These are phyloP conservation scores for Eimeria brunetti DNA, from an alignment of 169 alveolate genomes.

Conservation along the genomic window DNA sequence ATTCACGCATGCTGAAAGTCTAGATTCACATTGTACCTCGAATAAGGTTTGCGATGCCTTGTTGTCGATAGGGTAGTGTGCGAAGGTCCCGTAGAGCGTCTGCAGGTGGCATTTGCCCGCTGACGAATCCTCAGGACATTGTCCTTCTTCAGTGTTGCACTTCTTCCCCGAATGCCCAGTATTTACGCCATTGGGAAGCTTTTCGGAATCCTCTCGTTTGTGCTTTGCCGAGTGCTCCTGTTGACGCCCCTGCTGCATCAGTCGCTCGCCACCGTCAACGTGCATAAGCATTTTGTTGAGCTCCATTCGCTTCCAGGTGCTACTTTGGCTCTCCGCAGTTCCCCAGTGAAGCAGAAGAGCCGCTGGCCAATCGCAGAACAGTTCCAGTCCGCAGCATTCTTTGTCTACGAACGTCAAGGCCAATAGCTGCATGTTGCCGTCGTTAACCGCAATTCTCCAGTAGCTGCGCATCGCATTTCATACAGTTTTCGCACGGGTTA, in stretches of 20 bases:
- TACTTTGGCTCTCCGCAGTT: background rate
- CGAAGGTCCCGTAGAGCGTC: constrained; percentile 57
- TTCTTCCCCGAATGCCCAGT: background rate
- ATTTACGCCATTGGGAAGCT: background rate
- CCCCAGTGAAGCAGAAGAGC: constrained; percentile 72
- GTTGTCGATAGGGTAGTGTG: constrained; percentile 48
- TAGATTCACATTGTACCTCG: constrained; percentile 27
- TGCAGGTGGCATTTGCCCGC: background rate
- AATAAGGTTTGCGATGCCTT: constrained; percentile 64
- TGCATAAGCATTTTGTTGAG: constrained; percentile 60
- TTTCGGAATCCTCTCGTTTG: background rate
- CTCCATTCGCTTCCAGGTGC: constrained; percentile 67
- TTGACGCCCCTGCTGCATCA: background rate
- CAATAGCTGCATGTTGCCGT: constrained; percentile 60
- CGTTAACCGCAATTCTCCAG: constrained; percentile 62
- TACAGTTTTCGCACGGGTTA: background rate
- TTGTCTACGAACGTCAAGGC: constrained; percentile 52
- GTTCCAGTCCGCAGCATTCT: constrained; percentile 53
- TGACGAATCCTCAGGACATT: background rate
- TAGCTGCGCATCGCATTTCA: constrained; percentile 20
- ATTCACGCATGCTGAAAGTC: background rate
- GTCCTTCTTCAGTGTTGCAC: background rate
- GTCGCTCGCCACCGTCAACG: constrained; percentile 11
- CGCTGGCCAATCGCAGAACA: constrained; percentile 69
- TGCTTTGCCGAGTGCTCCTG: background rate